Conservation (phyloP, 78 protist species). For the Cavenderia fasciculata region DNA sequence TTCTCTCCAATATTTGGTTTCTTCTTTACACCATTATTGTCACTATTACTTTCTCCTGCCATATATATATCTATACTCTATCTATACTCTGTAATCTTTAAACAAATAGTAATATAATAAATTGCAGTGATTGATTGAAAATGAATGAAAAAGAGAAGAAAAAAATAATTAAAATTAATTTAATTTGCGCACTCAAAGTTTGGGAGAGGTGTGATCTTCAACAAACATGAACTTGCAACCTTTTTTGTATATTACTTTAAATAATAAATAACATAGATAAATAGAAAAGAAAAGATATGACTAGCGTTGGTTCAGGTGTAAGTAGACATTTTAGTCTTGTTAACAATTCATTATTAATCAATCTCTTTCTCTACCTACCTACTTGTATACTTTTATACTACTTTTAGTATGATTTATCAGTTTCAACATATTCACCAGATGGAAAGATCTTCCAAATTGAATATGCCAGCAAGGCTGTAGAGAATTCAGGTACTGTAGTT, state of each 20-base stretch:
- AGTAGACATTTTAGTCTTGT: background rate
- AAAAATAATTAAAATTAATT: no score
- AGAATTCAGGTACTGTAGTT: conserved; percentile 96
- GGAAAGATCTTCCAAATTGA: conserved; percentile 99
- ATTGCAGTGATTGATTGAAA: no score
- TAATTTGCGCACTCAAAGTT: no score
- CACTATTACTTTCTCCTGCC: no score
- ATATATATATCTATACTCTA: no score
- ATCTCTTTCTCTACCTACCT: background rate
- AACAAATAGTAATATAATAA: no score
- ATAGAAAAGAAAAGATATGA: conserved; percentile 17
- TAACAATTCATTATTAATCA: background rate
- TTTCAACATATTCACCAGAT: conserved; percentile 97
- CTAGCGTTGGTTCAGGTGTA: conserved; percentile 80
- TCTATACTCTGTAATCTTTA: no score
- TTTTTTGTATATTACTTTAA: no score
- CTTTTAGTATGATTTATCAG: conserved; percentile 94
- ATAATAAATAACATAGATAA: background rate
- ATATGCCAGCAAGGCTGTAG: conserved; percentile 99
- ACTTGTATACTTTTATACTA: background rate
- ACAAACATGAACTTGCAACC: no score
- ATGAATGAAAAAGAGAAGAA: no score
- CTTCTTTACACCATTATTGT: no score
- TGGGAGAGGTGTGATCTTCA: no score
- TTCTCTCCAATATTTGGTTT: conserved; percentile 1